Conservation (phyloP, 2,329 filamentous ascomycete species). For the Xylariomycetidae sp. region DNA sequence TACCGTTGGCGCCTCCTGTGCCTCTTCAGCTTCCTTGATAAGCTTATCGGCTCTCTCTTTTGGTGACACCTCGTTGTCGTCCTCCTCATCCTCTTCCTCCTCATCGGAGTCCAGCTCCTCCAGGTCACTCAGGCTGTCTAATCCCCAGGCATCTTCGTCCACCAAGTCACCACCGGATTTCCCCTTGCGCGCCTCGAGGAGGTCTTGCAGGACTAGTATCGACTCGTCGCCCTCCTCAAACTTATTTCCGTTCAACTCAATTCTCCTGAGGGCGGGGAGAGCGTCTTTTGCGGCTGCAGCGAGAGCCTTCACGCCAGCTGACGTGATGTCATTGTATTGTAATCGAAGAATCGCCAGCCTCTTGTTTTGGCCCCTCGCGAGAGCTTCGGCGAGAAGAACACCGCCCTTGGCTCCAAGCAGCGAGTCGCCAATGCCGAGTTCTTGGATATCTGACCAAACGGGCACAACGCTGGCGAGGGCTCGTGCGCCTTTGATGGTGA, state of each 20-base stretch:
- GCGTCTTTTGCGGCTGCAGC: constrained; percentile 61
- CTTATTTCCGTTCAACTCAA: constrained; percentile 96
- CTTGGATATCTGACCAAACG: constrained; percentile 70
- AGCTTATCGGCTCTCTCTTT: constrained; percentile 66
- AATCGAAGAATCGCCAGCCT: constrained; percentile 77
- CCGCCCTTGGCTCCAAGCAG: constrained; percentile 75
- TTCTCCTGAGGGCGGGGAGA: constrained; percentile 72
- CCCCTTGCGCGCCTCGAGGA: constrained; percentile 76
- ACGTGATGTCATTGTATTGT: constrained; percentile 92
- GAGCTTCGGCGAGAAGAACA: constrained; percentile 65
- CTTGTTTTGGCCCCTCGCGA: constrained; percentile 70
- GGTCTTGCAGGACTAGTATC: constrained; percentile 61
- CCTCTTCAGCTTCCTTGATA: constrained; percentile 64
- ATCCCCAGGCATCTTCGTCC: constrained; percentile 75
- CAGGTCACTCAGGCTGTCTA: constrained; percentile 83
- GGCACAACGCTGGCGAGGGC: constrained; percentile 72
- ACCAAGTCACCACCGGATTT: constrained; percentile 60
- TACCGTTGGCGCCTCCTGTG: constrained; percentile 68
- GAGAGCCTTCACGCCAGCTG: constrained; percentile 67
- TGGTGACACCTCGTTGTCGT: constrained; percentile 59
- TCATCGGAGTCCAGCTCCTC: constrained; percentile 70
- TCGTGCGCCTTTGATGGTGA: constrained; percentile 74
- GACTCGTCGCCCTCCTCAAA: constrained; percentile 80
- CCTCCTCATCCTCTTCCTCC: constrained; percentile 63
- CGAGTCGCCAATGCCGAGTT: constrained; percentile 87